Base-by-base conservation (phyloP, 306 rosid genomes). In the Cucurbita maxima region DNA sequence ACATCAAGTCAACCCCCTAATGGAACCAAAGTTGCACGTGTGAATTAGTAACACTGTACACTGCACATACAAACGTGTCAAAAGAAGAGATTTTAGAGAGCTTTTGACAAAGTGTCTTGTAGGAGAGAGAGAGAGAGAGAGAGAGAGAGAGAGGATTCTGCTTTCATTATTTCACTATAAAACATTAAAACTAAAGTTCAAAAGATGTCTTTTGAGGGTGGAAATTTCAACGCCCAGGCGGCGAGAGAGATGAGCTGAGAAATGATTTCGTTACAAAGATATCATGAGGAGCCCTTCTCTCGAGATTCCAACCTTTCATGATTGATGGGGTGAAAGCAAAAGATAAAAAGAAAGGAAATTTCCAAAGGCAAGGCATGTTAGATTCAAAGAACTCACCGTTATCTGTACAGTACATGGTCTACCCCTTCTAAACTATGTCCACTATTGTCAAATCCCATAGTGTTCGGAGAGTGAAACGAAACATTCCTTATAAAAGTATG, bases 261-360 rank as follows among this genome's bases (percentile, higher is more conserved):
- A 76, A 86, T 78, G 43, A 82, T 84, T 83, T 81, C 80, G 38
- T 7, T 4, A 77, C 85, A 79, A 77, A 83, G 87, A 82, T 80
- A 89, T 83, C 88, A 77, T 79, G 63, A 83, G 78, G 60, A 83
- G 75, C 86, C 44, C 75, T 58, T 74, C 76, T 85, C 73, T 85
- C 77, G 86, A 90, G 91, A 86, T 90, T 83, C 90, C 80, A 70
- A 58, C 75, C 66, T 79, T 75, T 73, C 75, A 79, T 77, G 69
- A 74, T 61, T 37, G 52, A 66, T 2, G 5, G 5, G 12, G 55
- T 1, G 53, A 44, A 45, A 67, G 19, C 34, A 10, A 67, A 43
- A 45, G 40, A 3, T 20, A 76, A 78, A 56, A 45, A 76, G 53
- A 79, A 55, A 36, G 74, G 2, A 59, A 59, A 59, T 59, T 56